Evolutionary conservation across 768 basidiomycete species (phyloP), one percentile per base, ranked within the genome.

Genomic region (Paxillus involutus): DNA sequence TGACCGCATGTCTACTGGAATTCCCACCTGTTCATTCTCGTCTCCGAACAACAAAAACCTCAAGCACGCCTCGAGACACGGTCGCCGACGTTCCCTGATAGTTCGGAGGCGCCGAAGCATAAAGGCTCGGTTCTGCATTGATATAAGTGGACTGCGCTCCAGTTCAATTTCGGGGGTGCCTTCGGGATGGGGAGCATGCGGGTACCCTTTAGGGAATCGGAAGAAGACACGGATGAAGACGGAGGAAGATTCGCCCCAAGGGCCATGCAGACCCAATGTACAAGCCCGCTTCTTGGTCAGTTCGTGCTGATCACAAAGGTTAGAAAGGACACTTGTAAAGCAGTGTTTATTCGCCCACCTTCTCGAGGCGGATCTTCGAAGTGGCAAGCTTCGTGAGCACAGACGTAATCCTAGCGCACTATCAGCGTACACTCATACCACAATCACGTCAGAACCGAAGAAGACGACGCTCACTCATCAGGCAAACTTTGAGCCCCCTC

Each of bases 141-240:
- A 83, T 55, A 98, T 88, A 3, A 93, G 77, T 1, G 89, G 86
- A 59, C 82, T 91, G 17, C 85, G 83, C 64, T 98, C 94, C 2
- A 98, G 76, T 46, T 94, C 91, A 43, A 98, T 82, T 10, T 77
- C 76, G 0, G 91, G 89, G 0, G 79, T 84, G 17, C 86, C 82
- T 10, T 81, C 76, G 1, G 91, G 89, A 61, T 84, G 74, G 2
- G 59, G 59, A 0, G 79, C 77, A 6, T 83, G 77, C 0, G 91
- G 89, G 64, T 98, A 98, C 41, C 82, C 82, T 21, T 83, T 78
- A 0, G 96, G 94, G 63, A 98, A 98, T 2, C 83, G 86, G 73
- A 97, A 95, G 1, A 90, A 88, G 26, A 96, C 81, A 1, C 95
- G 86, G 53, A 94, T 85, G 72, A 92, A 94, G 7, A 89, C 88